Base-by-base conservation (phyloP, 139 green algal species). In the Raphidocelis subcapitata region DNA sequence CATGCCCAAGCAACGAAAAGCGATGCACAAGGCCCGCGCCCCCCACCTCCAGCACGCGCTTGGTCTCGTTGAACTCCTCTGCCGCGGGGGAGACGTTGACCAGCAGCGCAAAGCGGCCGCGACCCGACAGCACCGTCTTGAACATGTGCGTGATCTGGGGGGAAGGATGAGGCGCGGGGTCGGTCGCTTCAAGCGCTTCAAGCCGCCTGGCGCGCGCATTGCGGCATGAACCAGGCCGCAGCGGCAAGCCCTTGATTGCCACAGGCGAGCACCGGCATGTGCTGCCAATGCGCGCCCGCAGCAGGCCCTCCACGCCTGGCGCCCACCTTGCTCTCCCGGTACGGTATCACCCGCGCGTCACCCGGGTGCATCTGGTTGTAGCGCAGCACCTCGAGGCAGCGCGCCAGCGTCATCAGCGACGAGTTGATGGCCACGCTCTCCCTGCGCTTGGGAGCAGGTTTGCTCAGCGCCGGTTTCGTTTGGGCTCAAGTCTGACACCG, bases 341-440 rank as follows among this genome's bases (percentile, higher is more conserved):
- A 82, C 16, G 76, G 76, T 2, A 82, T 76, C 31, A 78, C 60
- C 77, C 70, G 69, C n/a, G 61, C 23, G 28, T 75, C 62, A 14
- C 52, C 72, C 2, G 62, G 62, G 47, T 90, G 79, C 73, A 89
- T 74, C 84, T 94, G 91, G 74, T 94, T 96, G 79, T 83, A 87
- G 0, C 84, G 76, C 69, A 95, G 85, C 41, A 85, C 87, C 75
- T 94, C 86, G 37, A 96, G 71, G 80, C 91, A 96, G 51, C 88
- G 85, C 0, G 87, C 86, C 49, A 96, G 82, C 1, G 86, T 91
- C 81, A 91, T 92, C 21, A 96, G 85, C 5, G 80, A 90, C 26
- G 70, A 75, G 83, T 96, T 96, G 86, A 96, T 96, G 59, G 81
- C 81, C 52, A 89, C 79, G 75, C 82, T 90, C 87, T 96, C 91